Conservation (phyloP, 495 filamentous ascomycete species). For the Penicillium lagena region DNA sequence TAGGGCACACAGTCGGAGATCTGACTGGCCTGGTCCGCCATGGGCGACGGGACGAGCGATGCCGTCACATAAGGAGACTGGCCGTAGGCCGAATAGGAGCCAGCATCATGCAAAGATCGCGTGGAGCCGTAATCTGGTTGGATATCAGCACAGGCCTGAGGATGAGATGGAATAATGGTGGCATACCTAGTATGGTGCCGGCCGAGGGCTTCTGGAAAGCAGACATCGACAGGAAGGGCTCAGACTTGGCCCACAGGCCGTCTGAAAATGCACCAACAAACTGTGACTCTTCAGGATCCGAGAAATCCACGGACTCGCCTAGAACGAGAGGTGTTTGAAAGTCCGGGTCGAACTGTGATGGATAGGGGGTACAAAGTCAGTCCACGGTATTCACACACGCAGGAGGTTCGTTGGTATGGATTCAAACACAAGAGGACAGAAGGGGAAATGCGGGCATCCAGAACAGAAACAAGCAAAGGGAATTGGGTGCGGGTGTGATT, state of each 20-base stretch:
- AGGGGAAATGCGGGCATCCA: conserved; percentile 18
- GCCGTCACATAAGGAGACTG: conserved; percentile 38
- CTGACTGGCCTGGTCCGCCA: conserved; percentile 41
- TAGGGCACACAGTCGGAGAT: conserved; percentile 42
- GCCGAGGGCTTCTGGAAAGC: conserved; percentile 39
- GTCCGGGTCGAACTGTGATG: conserved; percentile 35
- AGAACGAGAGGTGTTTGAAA: conserved; percentile 48
- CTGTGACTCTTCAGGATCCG: conserved; percentile 42
- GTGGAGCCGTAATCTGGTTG: conserved; percentile 34
- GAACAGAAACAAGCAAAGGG: conserved; percentile 12
- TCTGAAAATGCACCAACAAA: conserved; percentile 42
- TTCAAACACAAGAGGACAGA: conserved; percentile 15
- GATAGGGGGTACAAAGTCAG: conserved; percentile 14
- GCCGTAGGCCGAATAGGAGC: conserved; percentile 37
- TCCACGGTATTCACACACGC: conserved; percentile 4
- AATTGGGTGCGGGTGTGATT: conserved; percentile 10
- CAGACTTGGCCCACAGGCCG: conserved; percentile 49
- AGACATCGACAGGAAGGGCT: conserved; percentile 49
- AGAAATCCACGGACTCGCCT: conserved; percentile 47
- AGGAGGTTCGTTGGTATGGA: neutral
- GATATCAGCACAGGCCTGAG: conserved; percentile 4
- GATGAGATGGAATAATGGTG: neutral
- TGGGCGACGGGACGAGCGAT: conserved; percentile 38
- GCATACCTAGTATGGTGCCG: conserved; percentile 38
- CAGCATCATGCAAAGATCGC: conserved; percentile 39